Conservation (phyloP, 495 filamentous ascomycete species). For the Rostrohypoxylon terebratum region DNA sequence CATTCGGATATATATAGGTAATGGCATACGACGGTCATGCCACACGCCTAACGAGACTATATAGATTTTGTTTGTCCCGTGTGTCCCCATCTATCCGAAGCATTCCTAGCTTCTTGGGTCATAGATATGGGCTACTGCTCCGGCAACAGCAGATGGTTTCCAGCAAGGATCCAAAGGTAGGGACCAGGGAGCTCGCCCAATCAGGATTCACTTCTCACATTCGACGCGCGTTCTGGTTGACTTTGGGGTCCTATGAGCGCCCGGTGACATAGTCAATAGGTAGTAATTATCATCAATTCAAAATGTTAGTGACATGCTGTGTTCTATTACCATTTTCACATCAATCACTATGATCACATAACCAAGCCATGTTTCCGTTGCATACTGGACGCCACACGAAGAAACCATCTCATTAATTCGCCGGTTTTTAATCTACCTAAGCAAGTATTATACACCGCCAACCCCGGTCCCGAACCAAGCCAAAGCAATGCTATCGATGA, state of each 20-base stretch:
- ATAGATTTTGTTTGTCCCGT: slow-evolving; percentile 1
- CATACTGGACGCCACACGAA: not conserved
- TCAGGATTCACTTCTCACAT: not conserved
- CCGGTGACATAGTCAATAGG: not conserved
- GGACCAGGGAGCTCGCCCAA: not conserved
- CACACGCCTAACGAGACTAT: not conserved
- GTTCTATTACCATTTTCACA: not conserved
- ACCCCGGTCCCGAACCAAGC: slow-evolving; percentile 17
- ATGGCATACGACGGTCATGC: slow-evolving; percentile 6
- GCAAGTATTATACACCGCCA: slow-evolving; percentile 35
- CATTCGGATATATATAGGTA: slow-evolving; percentile 15
- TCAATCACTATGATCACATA: slow-evolving; percentile 2
- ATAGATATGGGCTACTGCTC: not conserved
- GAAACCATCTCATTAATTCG: slow-evolving; percentile 18
- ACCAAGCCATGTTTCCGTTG: not conserved
- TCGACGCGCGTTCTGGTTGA: not conserved
- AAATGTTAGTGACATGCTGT: not conserved
- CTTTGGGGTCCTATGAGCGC: not conserved
- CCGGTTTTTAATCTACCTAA: slow-evolving; percentile 13
- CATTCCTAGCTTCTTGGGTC: not conserved
- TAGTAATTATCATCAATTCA: not conserved
- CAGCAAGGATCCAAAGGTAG: not conserved
- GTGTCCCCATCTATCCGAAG: not conserved
- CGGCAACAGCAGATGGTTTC: not conserved
- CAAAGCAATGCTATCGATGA: slow-evolving; percentile 2